phyloP scores from a whole-genome alignment of 306 rosid species.

The Rosa persica region DNA sequence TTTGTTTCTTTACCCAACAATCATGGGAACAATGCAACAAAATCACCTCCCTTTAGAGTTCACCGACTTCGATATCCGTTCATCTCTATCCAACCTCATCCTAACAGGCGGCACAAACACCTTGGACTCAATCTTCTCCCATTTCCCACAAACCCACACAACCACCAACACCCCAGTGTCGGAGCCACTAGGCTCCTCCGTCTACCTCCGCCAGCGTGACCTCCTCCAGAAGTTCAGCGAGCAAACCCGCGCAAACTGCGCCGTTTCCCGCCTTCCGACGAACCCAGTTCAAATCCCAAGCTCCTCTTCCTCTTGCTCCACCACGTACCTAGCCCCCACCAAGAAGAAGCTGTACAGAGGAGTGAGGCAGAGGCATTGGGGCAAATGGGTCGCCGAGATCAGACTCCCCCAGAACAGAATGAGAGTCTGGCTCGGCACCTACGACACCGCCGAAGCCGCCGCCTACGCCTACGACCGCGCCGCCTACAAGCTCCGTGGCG shows the following conservation, averaged over 20 bases:
- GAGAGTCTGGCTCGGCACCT: constrained; percentile 97
- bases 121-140: constrained; percentile 83
- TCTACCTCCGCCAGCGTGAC: constrained; percentile 74
- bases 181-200: constrained; percentile 68
- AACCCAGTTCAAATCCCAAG: constrained; percentile 16
- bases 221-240: constrained; percentile 66
- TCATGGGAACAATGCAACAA: constrained; percentile 44
- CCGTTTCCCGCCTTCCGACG: constrained; percentile 20
- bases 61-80: constrained; percentile 42
- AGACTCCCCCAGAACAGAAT: constrained; percentile 95
- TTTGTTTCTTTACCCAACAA: background rate
- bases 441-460: constrained; percentile 89
- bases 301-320: constrained; percentile 5
- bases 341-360: constrained; percentile 91
- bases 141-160: constrained; percentile 25
- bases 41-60: constrained; percentile 19
- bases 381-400: constrained; percentile 98
- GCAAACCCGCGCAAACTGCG: constrained; percentile 33
- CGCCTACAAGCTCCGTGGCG: constrained; percentile 87
- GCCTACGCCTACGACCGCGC: constrained; percentile 98
- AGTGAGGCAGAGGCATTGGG: constrained; percentile 99
- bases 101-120: constrained; percentile 65
- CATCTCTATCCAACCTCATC: constrained; percentile 63
- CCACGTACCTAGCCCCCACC: constrained; percentile 22
- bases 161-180: constrained; percentile 15